phyloP scores from a whole-genome alignment of 805 yeast species.

The Jamesozyma jinghongensis region DNA sequence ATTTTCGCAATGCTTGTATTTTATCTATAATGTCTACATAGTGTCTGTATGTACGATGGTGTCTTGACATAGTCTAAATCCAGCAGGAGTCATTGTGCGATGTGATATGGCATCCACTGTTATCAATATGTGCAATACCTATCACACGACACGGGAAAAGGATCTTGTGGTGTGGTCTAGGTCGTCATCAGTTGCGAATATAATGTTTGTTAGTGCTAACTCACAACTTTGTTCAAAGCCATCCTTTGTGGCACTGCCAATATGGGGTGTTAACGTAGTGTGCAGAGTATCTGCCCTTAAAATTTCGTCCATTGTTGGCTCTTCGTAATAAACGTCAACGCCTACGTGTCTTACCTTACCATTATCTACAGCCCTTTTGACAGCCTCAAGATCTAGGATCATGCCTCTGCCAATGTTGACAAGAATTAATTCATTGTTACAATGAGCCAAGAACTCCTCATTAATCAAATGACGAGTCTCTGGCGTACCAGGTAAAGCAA shows the following conservation, averaged over 20 bases:
- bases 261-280: slow-evolving; percentile 50
- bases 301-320: slow-evolving; percentile 35
- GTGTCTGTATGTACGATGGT: too few relatives aligned
- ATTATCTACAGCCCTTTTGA: slow-evolving; percentile 34
- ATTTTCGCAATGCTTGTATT: too few relatives aligned
- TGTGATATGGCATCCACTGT: too few relatives aligned
- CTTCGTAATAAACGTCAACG: slow-evolving; percentile 49
- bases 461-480: slow-evolving; percentile 43
- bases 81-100: too few relatives aligned
- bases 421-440: slow-evolving; percentile 24
- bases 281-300: slow-evolving; percentile 11
- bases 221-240: slow-evolving; percentile 38
- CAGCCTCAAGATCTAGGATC: slow-evolving; percentile 43
- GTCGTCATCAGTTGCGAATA: slow-evolving; percentile 4
- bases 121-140: background rate
- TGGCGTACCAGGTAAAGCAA: slow-evolving; percentile 50
- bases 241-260: slow-evolving; percentile 48
- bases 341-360: slow-evolving; percentile 50
- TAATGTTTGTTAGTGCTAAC: slow-evolving; percentile 16
- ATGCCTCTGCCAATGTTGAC: slow-evolving; percentile 56
- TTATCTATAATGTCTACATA: too few relatives aligned
- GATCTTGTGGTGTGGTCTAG: background rate
- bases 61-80: too few relatives aligned
- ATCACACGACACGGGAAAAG: slow-evolving; percentile 4
- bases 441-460: slow-evolving; percentile 30